Percentiles rank a stretch among this genome's conserved stretches.
Evolutionary conservation across 805 yeast species (phyloP).

Genomic region (Ogataea glucozyma): DNA sequence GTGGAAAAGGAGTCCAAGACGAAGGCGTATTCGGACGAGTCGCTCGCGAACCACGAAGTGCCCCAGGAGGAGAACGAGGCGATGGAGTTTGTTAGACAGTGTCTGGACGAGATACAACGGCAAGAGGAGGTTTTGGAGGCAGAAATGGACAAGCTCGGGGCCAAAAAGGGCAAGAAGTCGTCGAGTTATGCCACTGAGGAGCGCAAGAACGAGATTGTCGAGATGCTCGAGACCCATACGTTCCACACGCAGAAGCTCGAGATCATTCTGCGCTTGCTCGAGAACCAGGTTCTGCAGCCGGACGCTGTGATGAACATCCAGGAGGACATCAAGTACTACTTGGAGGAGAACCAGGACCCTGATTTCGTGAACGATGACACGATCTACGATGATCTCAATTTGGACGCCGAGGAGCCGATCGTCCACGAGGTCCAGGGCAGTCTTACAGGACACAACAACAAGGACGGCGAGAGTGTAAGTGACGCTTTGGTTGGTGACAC

Average conservation of each 20-base stretch:
- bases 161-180: slow-evolving; percentile 53
- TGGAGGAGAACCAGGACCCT: slow-evolving; percentile 89
- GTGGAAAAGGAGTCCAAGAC: slow-evolving; percentile 58
- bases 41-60: slow-evolving; percentile 46
- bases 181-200: slow-evolving; percentile 42
- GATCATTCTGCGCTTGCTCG: slow-evolving; percentile 69
- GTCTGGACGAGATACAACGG: slow-evolving; percentile 75
- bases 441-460: slow-evolving; percentile 11
- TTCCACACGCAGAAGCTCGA: slow-evolving; percentile 82
- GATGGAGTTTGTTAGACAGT: slow-evolving; percentile 62
- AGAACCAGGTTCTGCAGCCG: slow-evolving; percentile 74
- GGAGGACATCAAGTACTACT: slow-evolving; percentile 90
- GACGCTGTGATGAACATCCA: slow-evolving; percentile 73
- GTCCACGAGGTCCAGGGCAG: slow-evolving; percentile 34
- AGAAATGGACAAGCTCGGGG: slow-evolving; percentile 55
- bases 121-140: slow-evolving; percentile 80
- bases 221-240: slow-evolving; percentile 68
- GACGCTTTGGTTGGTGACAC: too few relatives aligned
- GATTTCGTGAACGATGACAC: slow-evolving; percentile 95
- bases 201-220: slow-evolving; percentile 60
- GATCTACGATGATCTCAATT: slow-evolving; percentile 82
- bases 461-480: slow-evolving; percentile 22
- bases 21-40: slow-evolving; percentile 60
- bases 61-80: slow-evolving; percentile 80
- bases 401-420: slow-evolving; percentile 47